Evolutionary conservation across 306 rosid genomes (phyloP).

Genomic region (Mimosa bimucronata): DNA sequence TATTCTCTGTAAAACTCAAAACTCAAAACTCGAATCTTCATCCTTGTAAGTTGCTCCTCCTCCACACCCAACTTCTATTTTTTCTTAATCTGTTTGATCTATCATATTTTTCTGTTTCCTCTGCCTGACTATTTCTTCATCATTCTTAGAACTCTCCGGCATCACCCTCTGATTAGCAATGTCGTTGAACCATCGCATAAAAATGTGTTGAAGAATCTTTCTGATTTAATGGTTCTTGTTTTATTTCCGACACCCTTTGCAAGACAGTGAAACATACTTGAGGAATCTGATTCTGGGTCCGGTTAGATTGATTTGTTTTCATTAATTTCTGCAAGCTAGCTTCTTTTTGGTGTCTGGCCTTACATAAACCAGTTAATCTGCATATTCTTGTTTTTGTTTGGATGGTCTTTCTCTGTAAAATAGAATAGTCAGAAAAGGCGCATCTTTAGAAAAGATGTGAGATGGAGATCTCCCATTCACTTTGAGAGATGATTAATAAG

Average conservation of each 20-base stretch:
- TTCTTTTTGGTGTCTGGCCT: neutral
- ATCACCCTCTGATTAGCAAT: slow-evolving; percentile 42
- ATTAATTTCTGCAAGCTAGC: neutral
- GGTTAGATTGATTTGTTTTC: neutral
- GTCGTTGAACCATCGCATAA: slow-evolving; percentile 42
- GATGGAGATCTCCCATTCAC: slow-evolving; percentile 42
- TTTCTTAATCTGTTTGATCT: slow-evolving; percentile 9
- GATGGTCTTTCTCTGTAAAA: slow-evolving; percentile 2
- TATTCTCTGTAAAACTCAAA: slow-evolving; percentile 1
- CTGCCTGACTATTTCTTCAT: neutral
- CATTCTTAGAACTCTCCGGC: neutral
- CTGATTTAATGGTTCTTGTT: neutral
- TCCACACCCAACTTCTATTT: neutral
- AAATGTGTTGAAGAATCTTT: neutral
- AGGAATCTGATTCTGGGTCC: slow-evolving; percentile 9
- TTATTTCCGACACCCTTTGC: neutral
- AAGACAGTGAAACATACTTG: neutral
- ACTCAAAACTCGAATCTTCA: neutral
- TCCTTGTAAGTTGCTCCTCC: slow-evolving; percentile 34
- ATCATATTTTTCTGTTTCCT: neutral
- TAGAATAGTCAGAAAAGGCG: slow-evolving; percentile 29
- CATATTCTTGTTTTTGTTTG: slow-evolving; percentile 4
- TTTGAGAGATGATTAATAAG: slow-evolving; percentile 1
- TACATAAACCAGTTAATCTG: neutral
- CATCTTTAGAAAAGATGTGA: slow-evolving; percentile 29